phyloP scores from a whole-genome alignment of 192 early-diverging fungal genomes.

The Coemansia sp. region DNA sequence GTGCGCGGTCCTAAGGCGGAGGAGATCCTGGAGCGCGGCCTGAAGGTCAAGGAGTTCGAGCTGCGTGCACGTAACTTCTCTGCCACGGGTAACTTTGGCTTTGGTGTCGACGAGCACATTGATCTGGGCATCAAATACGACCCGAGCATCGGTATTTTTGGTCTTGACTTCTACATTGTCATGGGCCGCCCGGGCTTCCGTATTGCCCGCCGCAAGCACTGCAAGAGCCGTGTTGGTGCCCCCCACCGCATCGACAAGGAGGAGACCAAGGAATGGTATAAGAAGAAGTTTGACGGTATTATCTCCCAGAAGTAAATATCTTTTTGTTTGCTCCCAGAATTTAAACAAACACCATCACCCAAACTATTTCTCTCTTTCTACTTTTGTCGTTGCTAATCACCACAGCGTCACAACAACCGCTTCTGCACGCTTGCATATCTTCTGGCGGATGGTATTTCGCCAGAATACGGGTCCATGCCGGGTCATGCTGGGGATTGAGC shows the following conservation, averaged over 20 bases:
- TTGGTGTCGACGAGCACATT: conserved; percentile 99
- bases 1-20: conserved; percentile 92
- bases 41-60: conserved; percentile 99
- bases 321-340: conserved; percentile 1
- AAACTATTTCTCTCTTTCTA: background rate
- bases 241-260: conserved; percentile 93
- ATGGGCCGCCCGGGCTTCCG: conserved; percentile 98
- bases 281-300: conserved; percentile 92
- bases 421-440: no score
- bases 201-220: conserved; percentile 90
- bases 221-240: conserved; percentile 77
- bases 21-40: conserved; percentile 99
- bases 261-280: conserved; percentile 98
- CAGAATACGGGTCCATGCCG: no score
- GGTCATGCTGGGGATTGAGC: no score
- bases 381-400: background rate
- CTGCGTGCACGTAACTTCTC: conserved; percentile 94
- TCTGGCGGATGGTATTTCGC: no score
- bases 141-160: conserved; percentile 95
- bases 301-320: conserved; percentile 77
- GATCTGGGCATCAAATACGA: conserved; percentile 99
- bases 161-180: conserved; percentile 99
- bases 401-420: no score
- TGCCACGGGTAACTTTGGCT: conserved; percentile 98
- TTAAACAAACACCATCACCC: conserved; percentile 1